Conservation (phyloP, 1,139 yeast species). For the Saccharomyces pastorianus region DNA sequence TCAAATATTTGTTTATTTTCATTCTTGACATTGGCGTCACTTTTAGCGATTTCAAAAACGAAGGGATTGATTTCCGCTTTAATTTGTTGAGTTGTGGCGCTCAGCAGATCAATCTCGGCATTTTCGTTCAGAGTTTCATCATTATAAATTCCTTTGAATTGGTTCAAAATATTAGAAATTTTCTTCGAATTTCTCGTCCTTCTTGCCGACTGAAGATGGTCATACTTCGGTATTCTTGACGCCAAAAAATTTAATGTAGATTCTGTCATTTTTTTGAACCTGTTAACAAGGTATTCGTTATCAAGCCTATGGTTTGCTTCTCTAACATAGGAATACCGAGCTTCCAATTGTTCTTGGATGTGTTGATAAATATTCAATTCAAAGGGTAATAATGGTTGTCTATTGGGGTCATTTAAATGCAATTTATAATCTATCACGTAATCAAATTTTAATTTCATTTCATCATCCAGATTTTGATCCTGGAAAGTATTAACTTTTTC, state of each 20-base stretch:
- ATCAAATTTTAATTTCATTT: slow-evolving; percentile 19
- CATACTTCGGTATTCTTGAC: slow-evolving; percentile 12
- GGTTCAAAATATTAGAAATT: slow-evolving; percentile 17
- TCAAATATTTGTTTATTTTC: slow-evolving; percentile 15
- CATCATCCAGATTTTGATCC: slow-evolving; percentile 26
- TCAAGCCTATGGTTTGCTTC: neutral
- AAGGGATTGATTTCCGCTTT: slow-evolving; percentile 21
- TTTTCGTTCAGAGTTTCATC: slow-evolving; percentile 11
- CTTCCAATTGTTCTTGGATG: slow-evolving; percentile 1
- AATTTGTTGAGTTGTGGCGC: slow-evolving; percentile 8
- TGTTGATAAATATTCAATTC: slow-evolving; percentile 36
- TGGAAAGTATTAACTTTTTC: slow-evolving; percentile 31
- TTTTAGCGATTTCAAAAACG: slow-evolving; percentile 20
- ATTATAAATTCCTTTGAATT: slow-evolving; percentile 12
- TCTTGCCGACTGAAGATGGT: slow-evolving; percentile 9
- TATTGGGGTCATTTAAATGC: slow-evolving; percentile 21
- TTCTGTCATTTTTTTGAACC: slow-evolving; percentile 7
- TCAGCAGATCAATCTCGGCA: slow-evolving; percentile 10
- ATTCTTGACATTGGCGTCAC: slow-evolving; percentile 13
- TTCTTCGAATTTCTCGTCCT: slow-evolving; percentile 27
- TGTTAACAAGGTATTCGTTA: neutral
- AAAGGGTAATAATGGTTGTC: slow-evolving; percentile 26
- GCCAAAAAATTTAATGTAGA: slow-evolving; percentile 12
- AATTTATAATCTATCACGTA: slow-evolving; percentile 25
- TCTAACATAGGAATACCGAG: neutral